These are phyloP conservation scores for Pyricularia sp. DNA, from an alignment of 2,329 filamentous ascomycete genomes.

Conservation along the genomic window DNA sequence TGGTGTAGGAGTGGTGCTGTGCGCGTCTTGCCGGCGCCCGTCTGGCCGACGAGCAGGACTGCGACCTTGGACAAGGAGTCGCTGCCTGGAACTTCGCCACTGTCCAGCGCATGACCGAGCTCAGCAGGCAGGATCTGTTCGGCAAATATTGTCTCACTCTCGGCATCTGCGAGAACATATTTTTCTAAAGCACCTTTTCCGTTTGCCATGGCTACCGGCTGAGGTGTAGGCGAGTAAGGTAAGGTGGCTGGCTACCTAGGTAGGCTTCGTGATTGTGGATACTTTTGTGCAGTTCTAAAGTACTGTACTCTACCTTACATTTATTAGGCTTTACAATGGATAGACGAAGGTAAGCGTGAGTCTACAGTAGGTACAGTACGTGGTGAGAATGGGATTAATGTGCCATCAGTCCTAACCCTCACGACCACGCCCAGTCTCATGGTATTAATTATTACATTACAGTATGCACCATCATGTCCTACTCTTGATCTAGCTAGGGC, in stretches of 20 bases:
- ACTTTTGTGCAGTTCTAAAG: background rate
- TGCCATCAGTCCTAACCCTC: background rate
- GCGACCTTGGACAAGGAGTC: background rate
- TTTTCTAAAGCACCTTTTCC: slow-evolving; percentile 4
- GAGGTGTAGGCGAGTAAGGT: background rate
- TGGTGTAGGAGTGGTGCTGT: slow-evolving; percentile 27
- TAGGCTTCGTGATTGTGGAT: background rate
- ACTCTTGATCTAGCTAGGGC: too few relatives aligned
- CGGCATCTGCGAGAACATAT: slow-evolving; percentile 17
- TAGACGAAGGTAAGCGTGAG: too few relatives aligned
- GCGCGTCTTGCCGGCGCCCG: slow-evolving; percentile 38
- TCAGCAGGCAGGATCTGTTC: slow-evolving; percentile 14
- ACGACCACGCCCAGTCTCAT: background rate
- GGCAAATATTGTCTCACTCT: slow-evolving; percentile 17
- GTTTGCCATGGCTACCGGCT: background rate
- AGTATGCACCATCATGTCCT: background rate
- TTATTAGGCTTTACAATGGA: too few relatives aligned
- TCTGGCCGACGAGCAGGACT: slow-evolving; percentile 29
- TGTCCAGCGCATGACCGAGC: slow-evolving; percentile 7
- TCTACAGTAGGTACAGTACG: too few relatives aligned
- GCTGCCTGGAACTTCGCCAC: background rate
- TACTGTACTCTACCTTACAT: too few relatives aligned
- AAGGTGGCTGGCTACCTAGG: too few relatives aligned
- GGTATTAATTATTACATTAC: too few relatives aligned
- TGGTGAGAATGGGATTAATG: background rate